Percentiles rank a stretch among this genome's conserved stretches.
Evolutionary conservation across 129 eudicot genomes (phyloP).

Genomic region (Daucus carota): DNA sequence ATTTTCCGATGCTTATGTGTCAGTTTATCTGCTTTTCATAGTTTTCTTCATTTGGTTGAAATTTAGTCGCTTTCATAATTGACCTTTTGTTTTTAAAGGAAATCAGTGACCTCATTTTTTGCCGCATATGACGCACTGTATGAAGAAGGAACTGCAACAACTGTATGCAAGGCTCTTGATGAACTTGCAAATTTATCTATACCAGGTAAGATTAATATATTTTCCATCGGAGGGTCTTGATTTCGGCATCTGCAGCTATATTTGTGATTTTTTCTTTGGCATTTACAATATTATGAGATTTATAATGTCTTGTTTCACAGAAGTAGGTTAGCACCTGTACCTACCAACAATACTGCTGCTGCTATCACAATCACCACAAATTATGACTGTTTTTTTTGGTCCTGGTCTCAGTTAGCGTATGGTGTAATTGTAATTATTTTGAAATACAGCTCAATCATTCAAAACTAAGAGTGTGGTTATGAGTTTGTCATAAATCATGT

Average conservation of each 20-base stretch:
- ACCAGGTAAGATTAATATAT: conserved; percentile 41
- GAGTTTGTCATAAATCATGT: neutral
- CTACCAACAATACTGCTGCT: neutral
- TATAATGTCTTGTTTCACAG: neutral
- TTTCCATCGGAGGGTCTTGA: neutral
- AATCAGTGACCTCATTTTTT: conserved; percentile 80
- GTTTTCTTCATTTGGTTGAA: neutral
- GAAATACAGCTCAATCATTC: neutral
- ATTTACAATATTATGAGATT: neutral
- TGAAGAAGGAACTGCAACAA: conserved; percentile 93
- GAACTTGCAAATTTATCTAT: conserved; percentile 85
- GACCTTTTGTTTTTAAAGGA: conserved; percentile 35
- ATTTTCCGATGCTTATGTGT: neutral
- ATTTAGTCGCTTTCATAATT: neutral
- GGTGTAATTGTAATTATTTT: neutral
- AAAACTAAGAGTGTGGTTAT: neutral
- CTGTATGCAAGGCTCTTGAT: conserved; percentile 93
- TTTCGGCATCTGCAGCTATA: neutral
- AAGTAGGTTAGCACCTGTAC: neutral
- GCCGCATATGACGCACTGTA: conserved; percentile 86
- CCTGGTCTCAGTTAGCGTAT: neutral
- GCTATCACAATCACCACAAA: neutral
- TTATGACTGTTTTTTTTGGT: neutral
- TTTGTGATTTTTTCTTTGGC: neutral
- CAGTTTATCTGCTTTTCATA: neutral